Evolutionary conservation across 2,329 filamentous ascomycete species (phyloP).

Genomic region (Colletotrichum sp.): DNA sequence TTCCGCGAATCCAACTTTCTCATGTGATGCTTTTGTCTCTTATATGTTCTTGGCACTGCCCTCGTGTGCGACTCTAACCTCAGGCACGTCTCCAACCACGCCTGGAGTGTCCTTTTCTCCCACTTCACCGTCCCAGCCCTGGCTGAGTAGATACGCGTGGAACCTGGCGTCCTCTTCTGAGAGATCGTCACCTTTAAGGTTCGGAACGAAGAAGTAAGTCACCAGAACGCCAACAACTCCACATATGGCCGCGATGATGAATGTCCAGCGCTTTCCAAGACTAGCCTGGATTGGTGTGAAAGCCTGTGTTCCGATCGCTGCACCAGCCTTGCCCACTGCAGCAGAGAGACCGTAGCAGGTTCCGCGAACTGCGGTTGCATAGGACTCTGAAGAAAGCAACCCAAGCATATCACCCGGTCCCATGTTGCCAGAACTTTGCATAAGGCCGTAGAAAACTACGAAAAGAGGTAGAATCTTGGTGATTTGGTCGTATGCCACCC

Average conservation of each 20-base stretch:
- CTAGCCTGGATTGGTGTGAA: conserved; percentile 51
- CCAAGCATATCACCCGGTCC: conserved; percentile 58
- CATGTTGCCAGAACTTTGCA: conserved; percentile 54
- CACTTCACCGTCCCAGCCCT: conserved; percentile 54
- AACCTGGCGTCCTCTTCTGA: conserved; percentile 47
- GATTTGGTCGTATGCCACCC: conserved; percentile 50
- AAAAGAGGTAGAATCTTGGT: conserved; percentile 55
- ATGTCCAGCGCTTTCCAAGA: conserved; percentile 54
- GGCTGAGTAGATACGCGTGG: conserved; percentile 43
- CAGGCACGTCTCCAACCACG: not conserved
- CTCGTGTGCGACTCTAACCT: not conserved
- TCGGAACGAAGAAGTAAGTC: conserved; percentile 51
- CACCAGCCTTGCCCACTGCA: conserved; percentile 56
- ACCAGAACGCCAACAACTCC: conserved; percentile 51
- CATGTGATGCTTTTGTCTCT: not conserved
- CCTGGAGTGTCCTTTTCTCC: conserved; percentile 26
- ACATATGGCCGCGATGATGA: conserved; percentile 57
- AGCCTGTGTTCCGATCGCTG: conserved; percentile 55
- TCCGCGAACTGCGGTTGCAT: conserved; percentile 56
- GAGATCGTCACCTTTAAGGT: conserved; percentile 50
- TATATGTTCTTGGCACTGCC: not conserved
- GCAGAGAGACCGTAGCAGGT: conserved; percentile 57
- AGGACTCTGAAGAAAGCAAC: conserved; percentile 54
- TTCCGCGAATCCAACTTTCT: not conserved
- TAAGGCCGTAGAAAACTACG: conserved; percentile 56